Conservation (phyloP, 73 alveolate species). For the Paramecium pentaurelia region DNA sequence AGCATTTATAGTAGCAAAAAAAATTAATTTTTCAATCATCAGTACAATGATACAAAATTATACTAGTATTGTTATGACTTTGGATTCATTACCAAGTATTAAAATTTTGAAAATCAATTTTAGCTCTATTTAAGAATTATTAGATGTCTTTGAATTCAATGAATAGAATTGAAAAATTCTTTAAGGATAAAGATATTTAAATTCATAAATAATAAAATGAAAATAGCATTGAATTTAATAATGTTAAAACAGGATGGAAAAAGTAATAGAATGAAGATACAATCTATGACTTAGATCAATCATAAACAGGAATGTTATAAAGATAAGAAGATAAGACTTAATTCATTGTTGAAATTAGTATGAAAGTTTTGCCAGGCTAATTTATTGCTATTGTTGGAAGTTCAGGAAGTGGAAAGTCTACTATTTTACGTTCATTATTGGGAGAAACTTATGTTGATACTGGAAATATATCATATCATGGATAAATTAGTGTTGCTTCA, state of each 20-base stretch:
- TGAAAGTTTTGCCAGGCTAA: not conserved
- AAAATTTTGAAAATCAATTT: not conserved
- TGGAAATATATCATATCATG: not conserved
- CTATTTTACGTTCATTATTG: slow-evolving; percentile 85
- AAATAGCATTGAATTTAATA: not conserved
- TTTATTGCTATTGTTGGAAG: slow-evolving; percentile 46
- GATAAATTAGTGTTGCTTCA: not conserved
- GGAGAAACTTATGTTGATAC: slow-evolving; percentile 63
- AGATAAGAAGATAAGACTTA: not conserved
- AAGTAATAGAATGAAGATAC: not conserved
- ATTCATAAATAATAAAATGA: not conserved
- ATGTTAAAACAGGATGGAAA: not conserved
- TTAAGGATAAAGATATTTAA: not conserved
- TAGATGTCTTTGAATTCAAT: not conserved
- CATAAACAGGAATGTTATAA: not conserved
- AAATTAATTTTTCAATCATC: not conserved
- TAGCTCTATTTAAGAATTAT: not conserved
- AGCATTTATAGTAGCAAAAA: not conserved
- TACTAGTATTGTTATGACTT: not conserved
- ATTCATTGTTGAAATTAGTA: not conserved
- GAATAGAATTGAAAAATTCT: not conserved
- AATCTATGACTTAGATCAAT: not conserved
- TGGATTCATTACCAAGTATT: not conserved
- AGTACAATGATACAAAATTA: slow-evolving; percentile 16
- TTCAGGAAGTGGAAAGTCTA: slow-evolving; percentile 37